Conservation (phyloP, 768 basidiomycete species). For the Mrakia gelida region DNA sequence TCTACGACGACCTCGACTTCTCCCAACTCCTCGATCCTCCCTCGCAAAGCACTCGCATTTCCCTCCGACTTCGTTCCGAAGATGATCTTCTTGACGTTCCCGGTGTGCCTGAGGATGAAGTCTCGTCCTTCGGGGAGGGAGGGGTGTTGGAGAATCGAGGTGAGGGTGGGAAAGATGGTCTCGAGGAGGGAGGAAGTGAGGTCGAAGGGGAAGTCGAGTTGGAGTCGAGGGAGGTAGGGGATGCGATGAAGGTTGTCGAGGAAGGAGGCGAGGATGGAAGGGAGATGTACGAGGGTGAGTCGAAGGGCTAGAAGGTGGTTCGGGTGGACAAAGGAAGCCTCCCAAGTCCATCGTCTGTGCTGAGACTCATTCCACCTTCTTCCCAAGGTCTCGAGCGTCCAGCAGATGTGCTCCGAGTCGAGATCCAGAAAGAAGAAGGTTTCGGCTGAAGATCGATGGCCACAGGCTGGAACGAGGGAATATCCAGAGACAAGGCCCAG, state of each 20-base stretch:
- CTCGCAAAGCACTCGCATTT: background rate
- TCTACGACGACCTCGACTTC: background rate
- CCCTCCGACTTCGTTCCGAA: background rate
- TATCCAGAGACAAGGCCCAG: too few species aligned
- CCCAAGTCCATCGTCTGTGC: background rate
- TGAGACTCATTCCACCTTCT: background rate
- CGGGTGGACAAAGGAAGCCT: background rate
- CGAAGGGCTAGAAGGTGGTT: background rate
- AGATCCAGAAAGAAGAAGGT: too few species aligned
- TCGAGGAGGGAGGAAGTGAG: background rate
- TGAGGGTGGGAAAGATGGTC: background rate
- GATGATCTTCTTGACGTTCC: background rate
- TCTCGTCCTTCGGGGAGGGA: background rate
- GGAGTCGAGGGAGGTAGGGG: background rate
- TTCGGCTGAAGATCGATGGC: too few species aligned
- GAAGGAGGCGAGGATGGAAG: background rate
- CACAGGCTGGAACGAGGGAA: too few species aligned
- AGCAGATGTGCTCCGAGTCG: too few species aligned
- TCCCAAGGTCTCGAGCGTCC: background rate
- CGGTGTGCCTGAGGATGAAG: background rate
- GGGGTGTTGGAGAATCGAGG: background rate
- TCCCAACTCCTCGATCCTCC: slow-evolving; percentile 1
- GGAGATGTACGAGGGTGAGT: background rate
- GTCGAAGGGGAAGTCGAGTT: background rate
- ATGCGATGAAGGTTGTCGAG: background rate